Percentiles rank a stretch among this genome's conserved stretches.
phyloP scores from a whole-genome alignment of 169 alveolate genomes.

The Perkinsus marinus region DNA sequence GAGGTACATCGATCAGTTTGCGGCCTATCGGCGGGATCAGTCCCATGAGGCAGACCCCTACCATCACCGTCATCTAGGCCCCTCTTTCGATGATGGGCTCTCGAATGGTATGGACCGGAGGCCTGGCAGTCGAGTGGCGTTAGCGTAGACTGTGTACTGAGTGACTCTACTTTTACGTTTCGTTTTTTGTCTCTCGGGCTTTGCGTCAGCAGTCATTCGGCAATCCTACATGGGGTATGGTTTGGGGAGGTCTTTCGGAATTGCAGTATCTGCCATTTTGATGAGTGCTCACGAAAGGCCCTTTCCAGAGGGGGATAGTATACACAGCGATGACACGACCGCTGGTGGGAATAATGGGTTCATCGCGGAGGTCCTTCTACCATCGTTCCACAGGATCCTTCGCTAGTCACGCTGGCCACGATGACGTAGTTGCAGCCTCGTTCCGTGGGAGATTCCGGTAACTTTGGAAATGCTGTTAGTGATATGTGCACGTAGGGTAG shows the following conservation, averaged over 20 bases:
- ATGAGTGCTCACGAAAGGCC: no score
- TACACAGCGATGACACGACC: no score
- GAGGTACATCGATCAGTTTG: neutral
- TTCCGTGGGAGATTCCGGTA: neutral
- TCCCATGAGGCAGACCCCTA: neutral
- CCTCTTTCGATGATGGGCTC: neutral
- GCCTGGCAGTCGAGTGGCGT: neutral
- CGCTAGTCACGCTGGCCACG: neutral
- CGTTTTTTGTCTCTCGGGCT: neutral
- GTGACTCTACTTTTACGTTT: neutral
- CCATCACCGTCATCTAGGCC: neutral
- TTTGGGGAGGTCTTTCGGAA: no score
- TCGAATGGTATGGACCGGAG: neutral
- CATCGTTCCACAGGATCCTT: neutral
- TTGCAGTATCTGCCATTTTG: no score
- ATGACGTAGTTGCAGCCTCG: neutral
- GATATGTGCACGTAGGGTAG: neutral
- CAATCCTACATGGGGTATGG: no score
- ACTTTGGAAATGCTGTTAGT: neutral
- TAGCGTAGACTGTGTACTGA: neutral
- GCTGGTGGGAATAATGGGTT: neutral
- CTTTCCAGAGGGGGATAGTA: no score
- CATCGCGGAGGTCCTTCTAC: neutral
- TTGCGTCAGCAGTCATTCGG: neutral
- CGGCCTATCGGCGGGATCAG: neutral